Percentiles rank a stretch among this genome's conserved stretches.
phyloP scores from a whole-genome alignment of 176 grass and related monocot species.

The Urochloa ruziziensis region DNA sequence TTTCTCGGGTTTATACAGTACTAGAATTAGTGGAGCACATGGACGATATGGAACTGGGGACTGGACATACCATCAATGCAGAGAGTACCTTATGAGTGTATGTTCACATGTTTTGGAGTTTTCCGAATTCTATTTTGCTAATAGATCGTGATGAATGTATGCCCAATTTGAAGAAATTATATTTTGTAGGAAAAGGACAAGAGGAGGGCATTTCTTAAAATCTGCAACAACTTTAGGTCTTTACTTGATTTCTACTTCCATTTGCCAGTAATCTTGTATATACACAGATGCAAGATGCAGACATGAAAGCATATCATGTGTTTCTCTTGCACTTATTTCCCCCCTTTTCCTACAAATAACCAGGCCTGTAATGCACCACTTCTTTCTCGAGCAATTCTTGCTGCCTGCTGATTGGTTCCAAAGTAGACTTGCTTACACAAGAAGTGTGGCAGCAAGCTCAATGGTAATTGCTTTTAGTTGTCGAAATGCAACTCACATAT shows the following conservation, averaged over 20 bases:
- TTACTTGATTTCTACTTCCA: slow-evolving; percentile 31
- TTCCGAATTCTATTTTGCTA: neutral
- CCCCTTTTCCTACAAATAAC: slow-evolving; percentile 25
- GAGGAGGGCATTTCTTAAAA: slow-evolving; percentile 74
- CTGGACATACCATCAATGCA: slow-evolving; percentile 94
- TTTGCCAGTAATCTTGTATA: slow-evolving; percentile 1
- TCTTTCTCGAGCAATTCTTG: slow-evolving; percentile 96
- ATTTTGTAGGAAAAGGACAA: slow-evolving; percentile 91
- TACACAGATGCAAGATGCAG: neutral
- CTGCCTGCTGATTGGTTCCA: slow-evolving; percentile 90
- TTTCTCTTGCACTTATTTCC: neutral
- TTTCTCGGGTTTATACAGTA: slow-evolving; percentile 51
- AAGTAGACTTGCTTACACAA: slow-evolving; percentile 82
- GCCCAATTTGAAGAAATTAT: slow-evolving; percentile 17
- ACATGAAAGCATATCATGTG: neutral
- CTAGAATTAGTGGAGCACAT: slow-evolving; percentile 83
- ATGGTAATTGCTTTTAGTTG: slow-evolving; percentile 65
- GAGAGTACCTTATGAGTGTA: slow-evolving; percentile 74
- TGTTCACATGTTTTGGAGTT: slow-evolving; percentile 33
- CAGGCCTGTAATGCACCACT: slow-evolving; percentile 95
- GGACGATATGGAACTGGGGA: slow-evolving; percentile 80
- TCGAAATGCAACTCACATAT: neutral
- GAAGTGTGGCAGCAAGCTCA: slow-evolving; percentile 90
- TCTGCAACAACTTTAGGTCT: slow-evolving; percentile 87
- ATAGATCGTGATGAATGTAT: neutral